Evolutionary conservation across 176 grass and related monocot genomes (phyloP).

Genomic region (Poa annua): DNA sequence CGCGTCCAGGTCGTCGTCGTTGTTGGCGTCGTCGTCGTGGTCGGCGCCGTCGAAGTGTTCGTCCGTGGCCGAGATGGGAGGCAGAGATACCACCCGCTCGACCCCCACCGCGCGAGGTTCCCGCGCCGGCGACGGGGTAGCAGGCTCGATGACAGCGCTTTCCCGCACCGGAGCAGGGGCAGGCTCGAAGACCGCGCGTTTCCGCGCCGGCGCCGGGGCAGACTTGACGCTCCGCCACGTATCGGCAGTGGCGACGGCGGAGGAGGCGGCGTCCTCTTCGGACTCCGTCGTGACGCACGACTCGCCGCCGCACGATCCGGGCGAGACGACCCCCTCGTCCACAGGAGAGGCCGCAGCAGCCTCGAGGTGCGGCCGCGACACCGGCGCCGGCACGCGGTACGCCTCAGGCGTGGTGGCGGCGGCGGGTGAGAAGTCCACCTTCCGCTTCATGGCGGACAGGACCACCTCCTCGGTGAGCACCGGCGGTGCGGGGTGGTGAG

Average conservation of each 20-base stretch:
- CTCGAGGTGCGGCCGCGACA: background rate
- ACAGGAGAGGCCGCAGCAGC: background rate
- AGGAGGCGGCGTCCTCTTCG: slow-evolving; percentile 33
- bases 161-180: background rate
- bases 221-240: background rate
- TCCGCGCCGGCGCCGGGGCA: slow-evolving; percentile 19
- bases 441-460: background rate
- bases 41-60: slow-evolving; percentile 16
- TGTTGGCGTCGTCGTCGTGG: background rate
- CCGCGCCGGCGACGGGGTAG: background rate
- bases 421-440: background rate
- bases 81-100: slow-evolving; percentile 5
- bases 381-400: background rate
- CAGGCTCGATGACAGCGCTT: background rate
- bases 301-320: slow-evolving; percentile 48
- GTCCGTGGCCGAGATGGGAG: background rate
- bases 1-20: slow-evolving; percentile 72
- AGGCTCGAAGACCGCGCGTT: background rate
- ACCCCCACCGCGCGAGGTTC: background rate
- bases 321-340: background rate
- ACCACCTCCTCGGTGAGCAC: background rate
- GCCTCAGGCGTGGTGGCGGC: background rate
- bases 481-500: background rate
- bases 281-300: slow-evolving; percentile 74
- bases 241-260: slow-evolving; percentile 11